Evolutionary conservation across 2,329 filamentous ascomycete genomes (phyloP).

Genomic region (Trichophyton benhamiae): DNA sequence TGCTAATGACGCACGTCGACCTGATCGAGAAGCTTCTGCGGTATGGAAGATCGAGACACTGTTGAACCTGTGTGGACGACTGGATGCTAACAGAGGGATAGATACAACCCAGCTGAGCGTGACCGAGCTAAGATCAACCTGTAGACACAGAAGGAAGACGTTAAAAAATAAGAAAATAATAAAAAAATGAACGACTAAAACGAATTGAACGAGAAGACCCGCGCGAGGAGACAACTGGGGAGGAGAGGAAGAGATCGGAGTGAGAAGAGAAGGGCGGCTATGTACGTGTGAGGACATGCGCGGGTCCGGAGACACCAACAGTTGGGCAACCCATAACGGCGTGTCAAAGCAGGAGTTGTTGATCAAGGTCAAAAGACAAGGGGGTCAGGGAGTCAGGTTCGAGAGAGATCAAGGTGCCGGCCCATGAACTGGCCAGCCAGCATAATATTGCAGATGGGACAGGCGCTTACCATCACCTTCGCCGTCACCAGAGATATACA

Average conservation of each 20-base stretch:
- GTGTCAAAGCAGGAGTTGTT: background rate
- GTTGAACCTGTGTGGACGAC: conserved; percentile 7
- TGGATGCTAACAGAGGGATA: conserved; percentile 17
- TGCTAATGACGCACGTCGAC: conserved; percentile 99
- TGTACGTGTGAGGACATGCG: background rate
- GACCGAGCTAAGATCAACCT: conserved; percentile 30
- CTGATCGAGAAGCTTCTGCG: conserved; percentile 95
- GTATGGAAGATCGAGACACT: conserved; percentile 36
- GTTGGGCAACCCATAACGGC: background rate
- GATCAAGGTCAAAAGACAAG: no score
- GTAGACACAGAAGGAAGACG: conserved; percentile 8
- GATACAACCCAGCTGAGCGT: conserved; percentile 40
- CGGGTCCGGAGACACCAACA: background rate
- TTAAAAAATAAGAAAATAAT: background rate
- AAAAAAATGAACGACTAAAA: background rate
- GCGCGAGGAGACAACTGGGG: background rate
- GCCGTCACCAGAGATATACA: no score
- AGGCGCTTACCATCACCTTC: no score
- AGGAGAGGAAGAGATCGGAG: background rate
- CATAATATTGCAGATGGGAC: no score
- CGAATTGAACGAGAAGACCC: background rate
- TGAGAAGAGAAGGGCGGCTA: background rate
- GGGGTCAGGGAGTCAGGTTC: no score
- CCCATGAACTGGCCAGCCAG: no score
- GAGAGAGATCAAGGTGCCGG: no score